Conservation (phyloP, 164 flowering plant genomes). For the Echeveria elegans region DNA sequence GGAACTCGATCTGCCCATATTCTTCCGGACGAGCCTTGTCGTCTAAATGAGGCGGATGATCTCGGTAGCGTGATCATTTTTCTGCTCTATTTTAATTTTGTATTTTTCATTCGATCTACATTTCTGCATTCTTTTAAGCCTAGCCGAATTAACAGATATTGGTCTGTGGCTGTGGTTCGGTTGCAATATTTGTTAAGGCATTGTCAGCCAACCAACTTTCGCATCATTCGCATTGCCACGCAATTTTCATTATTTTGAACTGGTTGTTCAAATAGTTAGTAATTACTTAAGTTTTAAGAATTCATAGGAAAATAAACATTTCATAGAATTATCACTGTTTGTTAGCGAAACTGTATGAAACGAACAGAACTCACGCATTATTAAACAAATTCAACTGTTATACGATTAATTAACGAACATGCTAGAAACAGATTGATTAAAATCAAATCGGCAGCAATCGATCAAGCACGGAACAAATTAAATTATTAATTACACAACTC, state of each 20-base stretch:
- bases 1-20: slow-evolving; percentile 1
- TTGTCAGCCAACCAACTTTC: neutral
- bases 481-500: too few relatives aligned
- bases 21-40: slow-evolving; percentile 4
- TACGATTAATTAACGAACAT: too few relatives aligned
- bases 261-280: neutral
- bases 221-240: neutral
- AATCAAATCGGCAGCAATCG: too few relatives aligned
- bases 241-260: neutral
- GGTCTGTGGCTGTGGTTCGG: neutral
- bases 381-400: too few relatives aligned
- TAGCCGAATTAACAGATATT: neutral
- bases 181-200: neutral
- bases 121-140: neutral
- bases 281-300: too few relatives aligned
- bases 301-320: too few relatives aligned
- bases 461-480: too few relatives aligned
- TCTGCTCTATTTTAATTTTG: neutral
- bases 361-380: too few relatives aligned
- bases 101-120: neutral
- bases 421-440: too few relatives aligned
- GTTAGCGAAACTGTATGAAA: too few relatives aligned
- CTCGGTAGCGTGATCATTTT: neutral
- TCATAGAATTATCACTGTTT: too few relatives aligned
- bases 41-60: neutral